Evolutionary conservation across 305 asterid genomes (phyloP), one percentile per base, ranked within the genome.

Genomic region (Petunia hybrid): DNA sequence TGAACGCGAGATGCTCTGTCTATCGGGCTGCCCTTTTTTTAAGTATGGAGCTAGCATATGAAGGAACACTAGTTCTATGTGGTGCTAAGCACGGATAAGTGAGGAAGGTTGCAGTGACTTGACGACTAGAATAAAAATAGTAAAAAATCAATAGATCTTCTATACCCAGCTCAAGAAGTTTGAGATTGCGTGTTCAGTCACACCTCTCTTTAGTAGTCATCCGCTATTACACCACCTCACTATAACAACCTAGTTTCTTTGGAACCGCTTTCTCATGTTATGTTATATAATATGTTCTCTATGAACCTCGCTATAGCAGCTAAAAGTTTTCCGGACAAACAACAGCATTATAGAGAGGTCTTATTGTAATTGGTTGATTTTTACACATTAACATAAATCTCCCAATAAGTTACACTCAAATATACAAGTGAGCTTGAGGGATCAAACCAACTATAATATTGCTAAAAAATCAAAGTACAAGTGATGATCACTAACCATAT

Each of bases 401-500:
- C 38, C 60, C n/a, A 45, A 43, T 8, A 45, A 42, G 76, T 41
- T 45, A 63, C 35, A 66, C n/a, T 39, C 48, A 38, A 0, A 60
- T n/a, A 5, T 40, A 41, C 48, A 12, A 2, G n/a, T n/a, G n/a
- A 65, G 71, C 45, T 62, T 13, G 71, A 66, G 10, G 41, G 53
- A 16, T n/a, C n/a, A 43, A 64, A 12, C 31, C n/a, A n/a, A 64
- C 70, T 4, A 10, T 0, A 64, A 12, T 6, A 64, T 2, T 38
- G 46, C 0, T 2, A 59, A 60, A 60, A 22, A n/a, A n/a, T n/a
- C n/a, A n/a, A n/a, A n/a, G n/a, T 22, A 22, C 16, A 43, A 69
- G 76, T 43, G 22, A 70, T 64, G 48, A 22, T 39, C 61, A 82
- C 81, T 69, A 41, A 95, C 98, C 99, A 95, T 84, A 95, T 95